Percentiles rank a stretch among this genome's conserved stretches.
These are phyloP conservation scores for Globisporangium nodosum DNA, from an alignment of 352 stramenopile species.

Conservation along the genomic window DNA sequence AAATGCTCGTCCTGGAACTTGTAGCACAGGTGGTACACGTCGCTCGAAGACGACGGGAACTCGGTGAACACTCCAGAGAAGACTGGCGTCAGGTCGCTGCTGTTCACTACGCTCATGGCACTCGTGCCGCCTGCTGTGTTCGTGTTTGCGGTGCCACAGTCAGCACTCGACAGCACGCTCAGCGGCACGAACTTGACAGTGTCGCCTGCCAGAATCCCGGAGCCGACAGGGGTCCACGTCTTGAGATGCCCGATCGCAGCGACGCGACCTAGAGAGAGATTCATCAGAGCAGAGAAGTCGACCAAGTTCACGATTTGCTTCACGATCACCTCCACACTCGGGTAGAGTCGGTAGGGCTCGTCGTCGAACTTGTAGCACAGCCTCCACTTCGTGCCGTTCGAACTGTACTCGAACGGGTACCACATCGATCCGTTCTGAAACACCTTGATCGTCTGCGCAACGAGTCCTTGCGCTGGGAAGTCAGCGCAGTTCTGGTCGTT, in stretches of 20 bases:
- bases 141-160: constrained; percentile 34
- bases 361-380: constrained; percentile 67
- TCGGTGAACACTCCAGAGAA: constrained; percentile 37
- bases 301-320: constrained; percentile 46
- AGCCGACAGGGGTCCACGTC: constrained; percentile 39
- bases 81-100: constrained; percentile 5
- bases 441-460: constrained; percentile 25
- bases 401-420: constrained; percentile 53
- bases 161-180: constrained; percentile 34
- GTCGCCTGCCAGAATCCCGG: constrained; percentile 38
- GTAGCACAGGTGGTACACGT: constrained; percentile 67
- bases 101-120: constrained; percentile 27
- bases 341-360: constrained; percentile 44
- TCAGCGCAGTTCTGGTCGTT: constrained; percentile 30
- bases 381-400: constrained; percentile 32
- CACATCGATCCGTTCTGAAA: constrained; percentile 36
- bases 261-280: constrained; percentile 22
- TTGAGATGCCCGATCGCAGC: constrained; percentile 46
- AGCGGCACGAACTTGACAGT: constrained; percentile 46
- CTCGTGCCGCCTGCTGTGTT: constrained; percentile 32
- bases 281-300: constrained; percentile 28
- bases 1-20: constrained; percentile 65
- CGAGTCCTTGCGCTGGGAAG: constrained; percentile 31
- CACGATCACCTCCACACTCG: constrained; percentile 31
- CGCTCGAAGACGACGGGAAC: constrained; percentile 28